Base-by-base conservation (phyloP, 2,329 filamentous ascomycete species). In the Paracamarosporium sp. region DNA sequence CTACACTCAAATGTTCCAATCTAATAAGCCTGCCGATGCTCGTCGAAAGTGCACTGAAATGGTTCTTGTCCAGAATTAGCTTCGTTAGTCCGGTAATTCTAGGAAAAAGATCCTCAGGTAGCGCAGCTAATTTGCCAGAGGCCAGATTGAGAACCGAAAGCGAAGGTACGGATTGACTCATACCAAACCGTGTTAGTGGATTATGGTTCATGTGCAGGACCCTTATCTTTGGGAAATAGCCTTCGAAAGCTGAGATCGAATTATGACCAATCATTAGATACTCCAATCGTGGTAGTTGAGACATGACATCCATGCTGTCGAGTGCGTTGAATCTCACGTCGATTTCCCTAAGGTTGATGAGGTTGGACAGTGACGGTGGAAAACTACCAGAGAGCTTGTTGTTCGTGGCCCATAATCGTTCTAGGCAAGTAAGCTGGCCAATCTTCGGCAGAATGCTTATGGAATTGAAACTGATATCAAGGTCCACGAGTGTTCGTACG, bases 391-490 rank as follows among this genome's bases (percentile, higher is more conserved):
- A 85, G 13, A 99, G 81, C 59, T 90, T 89, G 77, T 99, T 99
- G 79, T 99, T 99, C 1, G 95, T 98, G 66, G 97, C 94, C 80
- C 95, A 92, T 28, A 99, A 85, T 62, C 93, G 88, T 77, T 98
- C 95, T 35, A 99, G 80, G 53, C 88, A 91, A 56, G 84, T 87
- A 56, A 99, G 79, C 54, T 88, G 87, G 6, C 93, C 92, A 63
- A 99, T 91, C 61, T 89, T 88, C 0, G 93, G 93, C 7, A 99
- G 80, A 53, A 82, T 85, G 11, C 86, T 86, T 61, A 99, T 97
- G 38, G 89, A 86, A 73, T 99, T 99, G 85, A 99, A 99, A 74
- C 94, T 98, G 72, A 99, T 87, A 70, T 99, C 95, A 38, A 99
- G 85, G 72, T 99, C 94, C 12, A 97, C 91, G 44, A 99, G 80